Conservation (phyloP, 1,284 basidiomycete genomes). For the Athelia psychrophila region DNA sequence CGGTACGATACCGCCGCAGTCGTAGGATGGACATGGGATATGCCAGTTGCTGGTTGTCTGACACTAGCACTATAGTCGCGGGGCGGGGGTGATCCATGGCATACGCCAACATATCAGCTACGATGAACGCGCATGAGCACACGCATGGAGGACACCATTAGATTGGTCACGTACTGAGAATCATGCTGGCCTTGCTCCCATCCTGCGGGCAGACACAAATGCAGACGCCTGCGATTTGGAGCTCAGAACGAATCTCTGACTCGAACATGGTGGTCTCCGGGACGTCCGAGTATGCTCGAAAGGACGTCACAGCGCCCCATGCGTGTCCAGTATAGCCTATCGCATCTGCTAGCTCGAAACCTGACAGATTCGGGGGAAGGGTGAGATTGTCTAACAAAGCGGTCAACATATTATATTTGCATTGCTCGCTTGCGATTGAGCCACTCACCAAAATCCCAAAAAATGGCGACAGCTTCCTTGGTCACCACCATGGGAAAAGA, state of each 20-base stretch:
- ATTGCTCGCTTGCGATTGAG: not conserved
- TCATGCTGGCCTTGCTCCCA: constrained; percentile 54
- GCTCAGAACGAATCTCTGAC: constrained; percentile 45
- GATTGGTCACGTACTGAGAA: constrained; percentile 31
- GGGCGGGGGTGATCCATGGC: constrained; percentile 54
- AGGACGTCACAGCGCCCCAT: constrained; percentile 30
- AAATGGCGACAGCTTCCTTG: constrained; percentile 27
- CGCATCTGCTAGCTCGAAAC: constrained; percentile 28
- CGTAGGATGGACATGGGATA: constrained; percentile 54
- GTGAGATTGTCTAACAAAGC: constrained; percentile 44
- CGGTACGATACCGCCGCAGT: constrained; percentile 45
- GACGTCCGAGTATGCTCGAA: constrained; percentile 42
- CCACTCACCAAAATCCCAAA: constrained; percentile 36
- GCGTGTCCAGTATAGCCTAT: constrained; percentile 27
- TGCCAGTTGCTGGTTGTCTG: constrained; percentile 57
- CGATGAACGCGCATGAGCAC: not conserved
- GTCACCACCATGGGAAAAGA: not conserved
- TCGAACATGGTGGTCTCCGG: constrained; percentile 24
- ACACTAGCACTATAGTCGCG: constrained; percentile 51
- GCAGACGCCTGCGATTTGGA: constrained; percentile 59
- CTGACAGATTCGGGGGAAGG: constrained; percentile 34
- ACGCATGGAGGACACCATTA: constrained; percentile 3
- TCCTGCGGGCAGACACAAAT: constrained; percentile 57
- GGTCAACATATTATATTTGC: constrained; percentile 35
- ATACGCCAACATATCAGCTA: constrained; percentile 60